Percentiles rank a stretch among this genome's conserved stretches.
phyloP scores from a whole-genome alignment of 2,329 filamentous ascomycete species.

The Diaporthe helianthi region DNA sequence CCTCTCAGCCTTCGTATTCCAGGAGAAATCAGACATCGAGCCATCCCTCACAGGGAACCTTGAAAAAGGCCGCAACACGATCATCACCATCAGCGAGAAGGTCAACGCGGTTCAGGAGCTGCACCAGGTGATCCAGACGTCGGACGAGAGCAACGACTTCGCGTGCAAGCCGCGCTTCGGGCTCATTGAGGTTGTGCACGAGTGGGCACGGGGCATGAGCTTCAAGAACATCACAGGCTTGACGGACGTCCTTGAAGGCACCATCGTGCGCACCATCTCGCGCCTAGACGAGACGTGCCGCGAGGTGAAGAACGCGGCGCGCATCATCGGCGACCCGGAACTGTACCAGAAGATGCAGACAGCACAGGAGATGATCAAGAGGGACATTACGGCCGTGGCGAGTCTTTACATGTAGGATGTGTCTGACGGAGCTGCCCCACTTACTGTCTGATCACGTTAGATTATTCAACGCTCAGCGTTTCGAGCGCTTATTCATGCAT shows the following conservation, averaged over 20 bases:
- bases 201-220: slow-evolving; percentile 97
- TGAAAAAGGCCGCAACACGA: slow-evolving; percentile 82
- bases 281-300: slow-evolving; percentile 93
- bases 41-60: slow-evolving; percentile 84
- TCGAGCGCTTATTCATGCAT: not conserved
- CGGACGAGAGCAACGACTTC: slow-evolving; percentile 93
- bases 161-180: slow-evolving; percentile 87
- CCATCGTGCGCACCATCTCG: slow-evolving; percentile 94
- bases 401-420: slow-evolving; percentile 78
- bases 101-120: slow-evolving; percentile 89
- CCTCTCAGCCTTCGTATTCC: slow-evolving; percentile 94
- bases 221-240: slow-evolving; percentile 97
- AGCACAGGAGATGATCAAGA: slow-evolving; percentile 96
- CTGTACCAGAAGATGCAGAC: slow-evolving; percentile 96
- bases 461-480: not conserved
- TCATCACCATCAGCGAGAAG: slow-evolving; percentile 89
- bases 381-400: slow-evolving; percentile 90
- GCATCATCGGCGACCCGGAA: slow-evolving; percentile 92
- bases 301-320: slow-evolving; percentile 95
- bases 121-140: slow-evolving; percentile 89
- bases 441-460: not conserved
- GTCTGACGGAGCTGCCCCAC: not conserved
- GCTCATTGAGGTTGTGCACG: slow-evolving; percentile 96
- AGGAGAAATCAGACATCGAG: slow-evolving; percentile 88
- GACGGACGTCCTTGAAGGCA: slow-evolving; percentile 96